Evolutionary conservation across 2,329 filamentous ascomycete genomes (phyloP), one percentile per base, ranked within the genome.

Genomic region (Cryphonectria parasitica): DNA sequence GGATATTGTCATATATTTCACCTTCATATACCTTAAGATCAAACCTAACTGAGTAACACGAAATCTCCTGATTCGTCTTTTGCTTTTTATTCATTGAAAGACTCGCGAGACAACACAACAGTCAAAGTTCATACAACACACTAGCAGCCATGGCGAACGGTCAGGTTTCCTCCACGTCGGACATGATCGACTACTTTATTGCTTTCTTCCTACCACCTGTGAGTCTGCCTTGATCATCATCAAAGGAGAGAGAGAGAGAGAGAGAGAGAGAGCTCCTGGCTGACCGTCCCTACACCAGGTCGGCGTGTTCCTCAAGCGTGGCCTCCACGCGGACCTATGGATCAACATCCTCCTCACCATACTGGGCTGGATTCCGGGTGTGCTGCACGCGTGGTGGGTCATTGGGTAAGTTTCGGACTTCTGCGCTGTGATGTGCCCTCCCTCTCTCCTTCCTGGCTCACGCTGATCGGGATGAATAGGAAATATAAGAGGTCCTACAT

Each of bases 351-450:
- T 65, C 31, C 69, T 72, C 31, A 72, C 71, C 31, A 72, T 72
- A 8, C 28, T 72, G 15, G 71, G 71, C 3, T 72, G 71, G 71
- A 63, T 72, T 43, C 71, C 71, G 1, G 71, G 71, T 22, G 58
- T 72, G 34, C 25, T 72, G 17, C 71, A 72, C 49, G 71, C 71
- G n/a, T 72, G 71, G 71, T 72, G 71, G 71, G 68, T 72, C 11
- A 72, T 72, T 52, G 67, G 71, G 71, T 71, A 58, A 49, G 60
- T 31, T 0, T 31, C 25, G 15, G 10, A 22, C 22, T 22, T n/a
- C 45, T 22, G 1, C 11, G 7, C n/a, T 11, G 8, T 39, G 10
- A 45, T 11, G 63, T 45, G 17, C 17, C 43, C 17, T 45, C 43
- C 17, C 17, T 45, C 43, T 5, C 17, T 45, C 43, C 7, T 11